Evolutionary conservation across 2,329 filamentous ascomycete genomes (phyloP).

Genomic region (Alternaria sp.): DNA sequence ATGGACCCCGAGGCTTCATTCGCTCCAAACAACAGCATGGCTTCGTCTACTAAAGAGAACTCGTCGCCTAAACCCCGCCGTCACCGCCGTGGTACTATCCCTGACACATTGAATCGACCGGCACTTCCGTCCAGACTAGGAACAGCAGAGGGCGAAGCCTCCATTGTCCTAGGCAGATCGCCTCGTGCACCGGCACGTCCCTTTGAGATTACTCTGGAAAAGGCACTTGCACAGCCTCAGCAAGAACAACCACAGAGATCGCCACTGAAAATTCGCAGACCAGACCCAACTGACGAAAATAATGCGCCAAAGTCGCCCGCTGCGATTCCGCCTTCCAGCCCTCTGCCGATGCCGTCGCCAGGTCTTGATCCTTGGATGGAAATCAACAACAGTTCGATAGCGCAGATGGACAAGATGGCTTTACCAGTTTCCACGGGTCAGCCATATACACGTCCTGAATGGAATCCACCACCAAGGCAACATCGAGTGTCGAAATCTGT

Average conservation of each 20-base stretch:
- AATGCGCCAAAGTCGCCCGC: constrained; percentile 30
- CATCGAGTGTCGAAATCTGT: constrained; percentile 31
- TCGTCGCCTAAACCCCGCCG: constrained; percentile 37
- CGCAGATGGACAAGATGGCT: constrained; percentile 45
- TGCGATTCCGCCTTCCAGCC: constrained; percentile 37
- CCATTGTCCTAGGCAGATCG: constrained; percentile 35
- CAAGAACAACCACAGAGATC: constrained; percentile 30
- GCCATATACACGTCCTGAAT: constrained; percentile 37
- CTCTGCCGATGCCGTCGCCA: constrained; percentile 44
- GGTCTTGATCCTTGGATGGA: constrained; percentile 44
- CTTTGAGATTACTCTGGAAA: constrained; percentile 21
- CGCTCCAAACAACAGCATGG: constrained; percentile 28
- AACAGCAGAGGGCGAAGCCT: constrained; percentile 30
- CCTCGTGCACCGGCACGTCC: constrained; percentile 20
- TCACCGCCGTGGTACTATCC: constrained; percentile 36
- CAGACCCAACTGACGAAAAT: constrained; percentile 36
- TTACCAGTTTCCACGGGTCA: constrained; percentile 42
- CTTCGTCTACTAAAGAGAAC: constrained; percentile 44
- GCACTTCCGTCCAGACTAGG: constrained; percentile 25
- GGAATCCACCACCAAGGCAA: constrained; percentile 33
- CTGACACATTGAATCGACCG: constrained; percentile 27
- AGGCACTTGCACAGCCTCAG: constrained; percentile 16
- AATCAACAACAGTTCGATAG: constrained; percentile 41
- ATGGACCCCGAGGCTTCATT: constrained; percentile 25
- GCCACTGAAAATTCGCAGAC: constrained; percentile 31